phyloP scores from a whole-genome alignment of 129 eudicot species.

The Kitagawia praeruptora region DNA sequence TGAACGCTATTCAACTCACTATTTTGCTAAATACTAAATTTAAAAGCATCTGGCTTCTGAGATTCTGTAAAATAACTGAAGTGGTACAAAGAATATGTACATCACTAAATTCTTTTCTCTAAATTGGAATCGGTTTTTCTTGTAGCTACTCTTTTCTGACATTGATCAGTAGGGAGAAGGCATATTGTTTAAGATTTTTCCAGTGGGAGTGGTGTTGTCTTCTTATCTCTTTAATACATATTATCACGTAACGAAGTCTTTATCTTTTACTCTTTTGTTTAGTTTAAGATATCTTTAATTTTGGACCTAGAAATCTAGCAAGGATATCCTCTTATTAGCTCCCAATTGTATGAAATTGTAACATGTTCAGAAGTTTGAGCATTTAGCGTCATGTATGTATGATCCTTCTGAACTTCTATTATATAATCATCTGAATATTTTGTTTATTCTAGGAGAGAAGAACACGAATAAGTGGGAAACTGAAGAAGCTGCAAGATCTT shows the following conservation, averaged over 20 bases:
- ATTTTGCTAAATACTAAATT: neutral
- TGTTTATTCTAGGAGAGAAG: constrained; percentile 57
- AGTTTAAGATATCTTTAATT: neutral
- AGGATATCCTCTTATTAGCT: neutral
- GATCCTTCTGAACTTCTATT: neutral
- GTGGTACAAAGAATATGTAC: neutral
- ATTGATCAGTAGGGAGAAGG: neutral
- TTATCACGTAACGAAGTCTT: neutral
- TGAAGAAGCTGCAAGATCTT: constrained; percentile 89
- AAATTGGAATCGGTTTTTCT: neutral
- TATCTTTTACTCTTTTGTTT: neutral
- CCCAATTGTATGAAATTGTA: too few species aligned
- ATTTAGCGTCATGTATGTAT: neutral
- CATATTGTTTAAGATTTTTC: neutral
- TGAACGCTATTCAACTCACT: neutral
- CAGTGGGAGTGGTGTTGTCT: neutral
- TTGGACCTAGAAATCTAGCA: neutral
- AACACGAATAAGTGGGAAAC: constrained; percentile 85
- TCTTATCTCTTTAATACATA: neutral
- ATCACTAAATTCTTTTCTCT: neutral
- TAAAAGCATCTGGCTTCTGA: neutral
- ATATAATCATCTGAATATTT: neutral
- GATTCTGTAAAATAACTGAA: neutral
- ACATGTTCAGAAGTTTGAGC: neutral
- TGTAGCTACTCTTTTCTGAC: neutral